Conservation (phyloP, 495 filamentous ascomycete genomes). For the Neurospora tetraspora region DNA sequence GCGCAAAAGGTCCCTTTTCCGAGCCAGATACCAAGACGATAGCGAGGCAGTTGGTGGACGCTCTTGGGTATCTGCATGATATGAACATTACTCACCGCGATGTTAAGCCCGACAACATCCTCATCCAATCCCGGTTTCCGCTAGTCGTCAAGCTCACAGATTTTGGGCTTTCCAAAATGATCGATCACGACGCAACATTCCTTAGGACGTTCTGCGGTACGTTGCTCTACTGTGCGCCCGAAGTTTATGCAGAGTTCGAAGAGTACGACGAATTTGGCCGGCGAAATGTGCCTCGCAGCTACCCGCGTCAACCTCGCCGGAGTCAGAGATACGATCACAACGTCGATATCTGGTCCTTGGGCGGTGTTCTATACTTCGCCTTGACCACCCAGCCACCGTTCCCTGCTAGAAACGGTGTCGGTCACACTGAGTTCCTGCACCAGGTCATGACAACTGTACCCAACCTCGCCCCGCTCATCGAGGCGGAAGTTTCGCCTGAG, state of each 20-base stretch:
- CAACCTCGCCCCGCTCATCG: slow-evolving; percentile 48
- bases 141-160: slow-evolving; percentile 85
- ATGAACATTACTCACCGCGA: slow-evolving; percentile 90
- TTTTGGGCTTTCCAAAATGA: slow-evolving; percentile 82
- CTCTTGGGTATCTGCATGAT: slow-evolving; percentile 77
- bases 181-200: slow-evolving; percentile 71
- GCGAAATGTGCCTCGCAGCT: slow-evolving; percentile 31
- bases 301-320: slow-evolving; percentile 15
- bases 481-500: slow-evolving; percentile 45
- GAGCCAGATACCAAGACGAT: slow-evolving; percentile 63
- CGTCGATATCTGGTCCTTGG: slow-evolving; percentile 92
- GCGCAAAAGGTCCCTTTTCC: slow-evolving; percentile 44
- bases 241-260: slow-evolving; percentile 83
- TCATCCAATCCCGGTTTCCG: slow-evolving; percentile 53
- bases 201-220: slow-evolving; percentile 95
- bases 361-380: slow-evolving; percentile 77
- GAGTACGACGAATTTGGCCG: slow-evolving; percentile 40
- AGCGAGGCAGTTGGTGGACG: slow-evolving; percentile 65
- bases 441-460: slow-evolving; percentile 68
- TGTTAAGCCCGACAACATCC: slow-evolving; percentile 95
- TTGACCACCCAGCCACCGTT: slow-evolving; percentile 70
- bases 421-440: slow-evolving; percentile 57
- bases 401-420: slow-evolving; percentile 47
- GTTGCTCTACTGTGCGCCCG: slow-evolving; percentile 88
- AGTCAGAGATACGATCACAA: slow-evolving; percentile 68